Evolutionary conservation across 1,284 basidiomycete species (phyloP).

Genomic region (Stereum hirsutum): DNA sequence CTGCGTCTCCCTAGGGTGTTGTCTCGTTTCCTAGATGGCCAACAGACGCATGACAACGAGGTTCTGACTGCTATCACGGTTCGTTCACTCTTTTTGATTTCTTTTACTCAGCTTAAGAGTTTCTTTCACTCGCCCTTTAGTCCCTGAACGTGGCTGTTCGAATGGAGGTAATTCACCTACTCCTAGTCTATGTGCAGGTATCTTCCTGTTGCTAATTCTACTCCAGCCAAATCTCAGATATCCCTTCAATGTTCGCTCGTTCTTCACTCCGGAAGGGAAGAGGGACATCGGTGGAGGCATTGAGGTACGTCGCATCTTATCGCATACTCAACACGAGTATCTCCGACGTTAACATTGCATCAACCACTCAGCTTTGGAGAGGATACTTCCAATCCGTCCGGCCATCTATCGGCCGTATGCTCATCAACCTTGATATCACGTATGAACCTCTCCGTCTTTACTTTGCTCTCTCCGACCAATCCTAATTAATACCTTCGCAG

Average conservation of each 20-base stretch:
- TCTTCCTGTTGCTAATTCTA: too few species aligned
- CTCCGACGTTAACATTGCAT: too few species aligned
- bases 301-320: too few species aligned
- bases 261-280: slow-evolving; percentile 60
- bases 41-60: slow-evolving; percentile 58
- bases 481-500: too few species aligned
- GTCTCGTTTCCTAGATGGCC: slow-evolving; percentile 52
- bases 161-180: too few species aligned
- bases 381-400: slow-evolving; percentile 73
- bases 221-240: slow-evolving; percentile 52
- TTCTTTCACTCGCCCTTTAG: slow-evolving; percentile 23
- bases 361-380: slow-evolving; percentile 64
- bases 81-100: slow-evolving; percentile 11
- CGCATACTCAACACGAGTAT: too few species aligned
- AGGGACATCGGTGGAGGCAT: slow-evolving; percentile 60
- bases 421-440: slow-evolving; percentile 73
- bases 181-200: too few species aligned
- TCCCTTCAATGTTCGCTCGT: slow-evolving; percentile 68
- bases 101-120: background rate
- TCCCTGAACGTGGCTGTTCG: slow-evolving; percentile 51
- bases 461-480: too few species aligned
- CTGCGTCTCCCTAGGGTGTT: slow-evolving; percentile 37
- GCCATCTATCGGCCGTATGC: slow-evolving; percentile 53
- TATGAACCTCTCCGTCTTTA: too few species aligned
- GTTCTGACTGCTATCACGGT: slow-evolving; percentile 70